These are phyloP conservation scores for Haplosporangium sp. DNA, from an alignment of 371 early-diverging fungal genomes.

Conservation along the genomic window DNA sequence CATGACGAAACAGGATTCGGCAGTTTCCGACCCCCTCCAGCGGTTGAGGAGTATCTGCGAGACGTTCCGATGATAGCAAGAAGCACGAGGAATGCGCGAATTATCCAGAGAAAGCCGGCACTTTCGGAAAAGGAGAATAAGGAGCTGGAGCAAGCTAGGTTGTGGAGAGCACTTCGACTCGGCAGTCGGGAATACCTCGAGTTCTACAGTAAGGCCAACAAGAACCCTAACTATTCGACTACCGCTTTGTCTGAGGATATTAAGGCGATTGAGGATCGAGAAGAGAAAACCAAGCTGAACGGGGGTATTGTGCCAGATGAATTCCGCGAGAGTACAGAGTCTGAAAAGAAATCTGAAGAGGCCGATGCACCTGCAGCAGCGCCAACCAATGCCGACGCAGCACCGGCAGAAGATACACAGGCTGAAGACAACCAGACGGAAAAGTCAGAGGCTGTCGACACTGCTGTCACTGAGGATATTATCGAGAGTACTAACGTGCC, in stretches of 20 bases:
- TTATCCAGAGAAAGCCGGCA: not conserved
- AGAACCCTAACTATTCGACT: conserved; percentile 3
- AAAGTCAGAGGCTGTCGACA: not conserved
- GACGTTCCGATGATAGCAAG: not conserved
- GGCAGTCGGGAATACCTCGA: conserved; percentile 36
- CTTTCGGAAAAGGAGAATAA: conserved; percentile 6
- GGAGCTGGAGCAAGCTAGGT: conserved; percentile 27
- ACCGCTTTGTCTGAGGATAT: conserved; percentile 14
- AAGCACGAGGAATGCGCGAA: not conserved
- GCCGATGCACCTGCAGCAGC: not conserved
- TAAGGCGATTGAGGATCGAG: conserved; percentile 16
- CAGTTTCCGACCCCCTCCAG: conserved; percentile 14
- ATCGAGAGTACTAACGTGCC: too few relatives aligned
- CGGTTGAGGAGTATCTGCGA: conserved; percentile 13
- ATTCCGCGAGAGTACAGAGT: not conserved
- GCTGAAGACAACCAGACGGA: not conserved
- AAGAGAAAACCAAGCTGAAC: conserved; percentile 22
- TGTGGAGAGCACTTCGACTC: conserved; percentile 44
- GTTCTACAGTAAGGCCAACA: conserved; percentile 20
- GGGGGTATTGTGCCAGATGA: conserved; percentile 9
- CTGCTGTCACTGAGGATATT: not conserved
- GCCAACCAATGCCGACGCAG: not conserved
- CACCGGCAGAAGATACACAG: not conserved
- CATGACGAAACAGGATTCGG: conserved; percentile 13
- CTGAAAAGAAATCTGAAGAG: not conserved